Evolutionary conservation across 2,329 filamentous ascomycete genomes (phyloP).

Genomic region (Raffaelea albimanens): DNA sequence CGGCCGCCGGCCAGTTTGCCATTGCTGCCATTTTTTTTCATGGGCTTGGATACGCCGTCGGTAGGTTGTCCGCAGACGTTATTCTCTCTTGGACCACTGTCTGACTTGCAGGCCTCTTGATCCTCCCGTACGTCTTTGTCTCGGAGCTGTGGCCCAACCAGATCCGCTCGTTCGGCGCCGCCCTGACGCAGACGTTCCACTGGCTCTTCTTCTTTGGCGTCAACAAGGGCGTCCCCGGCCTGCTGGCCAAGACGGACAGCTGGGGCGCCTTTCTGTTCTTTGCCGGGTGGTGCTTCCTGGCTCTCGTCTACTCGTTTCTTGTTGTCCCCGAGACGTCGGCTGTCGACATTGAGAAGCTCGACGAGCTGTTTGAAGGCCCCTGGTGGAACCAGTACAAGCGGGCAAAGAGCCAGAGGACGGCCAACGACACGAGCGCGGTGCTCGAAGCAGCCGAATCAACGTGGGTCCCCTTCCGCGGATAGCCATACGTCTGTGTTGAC

Average conservation of each 20-base stretch:
- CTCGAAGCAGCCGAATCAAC: too few relatives aligned
- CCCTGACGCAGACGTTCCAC: constrained; percentile 25
- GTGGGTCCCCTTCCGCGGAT: too few relatives aligned
- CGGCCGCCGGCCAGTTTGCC: constrained; percentile 20
- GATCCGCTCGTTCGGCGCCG: constrained; percentile 32
- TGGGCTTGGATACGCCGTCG: constrained; percentile 32
- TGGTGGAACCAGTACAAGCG: constrained; percentile 17
- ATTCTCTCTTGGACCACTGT: too few relatives aligned
- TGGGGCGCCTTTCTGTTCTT: constrained; percentile 17
- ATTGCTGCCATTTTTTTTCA: constrained; percentile 35
- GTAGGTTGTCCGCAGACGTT: constrained; percentile 15
- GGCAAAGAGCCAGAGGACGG: not conserved
- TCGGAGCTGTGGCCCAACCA: constrained; percentile 35
- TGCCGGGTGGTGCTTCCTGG: constrained; percentile 23
- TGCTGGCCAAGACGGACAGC: constrained; percentile 21
- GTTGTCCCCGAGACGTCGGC: constrained; percentile 28
- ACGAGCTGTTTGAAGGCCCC: constrained; percentile 23
- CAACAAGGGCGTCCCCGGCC: constrained; percentile 19
- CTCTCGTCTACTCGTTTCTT: constrained; percentile 25
- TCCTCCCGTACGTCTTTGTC: constrained; percentile 34
- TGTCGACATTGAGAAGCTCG: constrained; percentile 27
- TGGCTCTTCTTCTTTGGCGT: constrained; percentile 30
- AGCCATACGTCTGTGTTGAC: too few relatives aligned
- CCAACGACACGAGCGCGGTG: too few relatives aligned
- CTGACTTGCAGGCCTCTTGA: constrained; percentile 13